phyloP scores from a whole-genome alignment of 805 yeast species.

The Saturnispora ahearnii region DNA sequence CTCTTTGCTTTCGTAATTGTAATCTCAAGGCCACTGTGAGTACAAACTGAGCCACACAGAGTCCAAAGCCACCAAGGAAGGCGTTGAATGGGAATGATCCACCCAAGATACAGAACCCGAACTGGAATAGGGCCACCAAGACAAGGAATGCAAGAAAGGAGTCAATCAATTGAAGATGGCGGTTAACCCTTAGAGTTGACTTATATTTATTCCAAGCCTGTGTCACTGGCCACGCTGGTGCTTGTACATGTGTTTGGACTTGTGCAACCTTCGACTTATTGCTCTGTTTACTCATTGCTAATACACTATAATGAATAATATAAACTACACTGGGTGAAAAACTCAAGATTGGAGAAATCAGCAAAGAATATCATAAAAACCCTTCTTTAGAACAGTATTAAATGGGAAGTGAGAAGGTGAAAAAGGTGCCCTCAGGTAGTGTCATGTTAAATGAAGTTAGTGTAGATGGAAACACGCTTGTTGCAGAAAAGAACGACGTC shows the following conservation, averaged over 20 bases:
- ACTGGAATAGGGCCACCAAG: constrained; percentile 66
- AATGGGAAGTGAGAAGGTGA: constrained; percentile 1
- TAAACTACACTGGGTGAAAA: background rate
- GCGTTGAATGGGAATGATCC: constrained; percentile 97
- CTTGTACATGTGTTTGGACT: background rate
- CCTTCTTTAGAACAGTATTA: too few species aligned
- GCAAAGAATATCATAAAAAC: background rate
- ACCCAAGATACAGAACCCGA: constrained; percentile 61
- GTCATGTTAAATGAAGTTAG: background rate
- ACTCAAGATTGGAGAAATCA: background rate
- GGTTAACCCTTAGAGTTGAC: constrained; percentile 15
- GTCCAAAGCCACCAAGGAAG: constrained; percentile 82
- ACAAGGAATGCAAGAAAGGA: constrained; percentile 68
- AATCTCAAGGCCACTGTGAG: constrained; percentile 74
- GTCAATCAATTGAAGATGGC: constrained; percentile 61
- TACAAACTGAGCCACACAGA: constrained; percentile 94
- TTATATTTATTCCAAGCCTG: background rate
- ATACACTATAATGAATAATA: too few species aligned
- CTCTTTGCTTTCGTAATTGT: constrained; percentile 13
- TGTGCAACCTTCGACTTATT: background rate
- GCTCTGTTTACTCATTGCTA: background rate
- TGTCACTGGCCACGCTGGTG: background rate
- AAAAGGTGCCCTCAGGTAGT: background rate
- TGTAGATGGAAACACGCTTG: background rate
- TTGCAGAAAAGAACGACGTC: background rate